Evolutionary conservation across 805 yeast species (phyloP).

Genomic region (Ogataea pini): DNA sequence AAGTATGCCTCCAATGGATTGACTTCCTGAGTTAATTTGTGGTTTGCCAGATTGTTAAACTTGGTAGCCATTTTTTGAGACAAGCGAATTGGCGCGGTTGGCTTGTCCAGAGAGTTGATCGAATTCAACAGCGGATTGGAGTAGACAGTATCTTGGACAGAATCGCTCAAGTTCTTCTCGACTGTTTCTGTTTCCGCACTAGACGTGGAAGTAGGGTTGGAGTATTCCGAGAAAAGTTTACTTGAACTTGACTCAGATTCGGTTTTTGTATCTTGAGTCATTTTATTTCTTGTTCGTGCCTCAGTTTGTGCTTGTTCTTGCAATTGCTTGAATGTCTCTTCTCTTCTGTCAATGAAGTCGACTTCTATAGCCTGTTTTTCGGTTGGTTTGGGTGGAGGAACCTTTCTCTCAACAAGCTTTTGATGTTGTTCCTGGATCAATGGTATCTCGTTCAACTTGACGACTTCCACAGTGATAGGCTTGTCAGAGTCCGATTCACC

Average conservation of each 20-base stretch:
- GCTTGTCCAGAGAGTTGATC: constrained; percentile 16
- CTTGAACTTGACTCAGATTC: constrained; percentile 30
- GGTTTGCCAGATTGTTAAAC: constrained; percentile 11
- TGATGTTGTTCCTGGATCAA: constrained; percentile 17
- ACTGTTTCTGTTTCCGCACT: constrained; percentile 17
- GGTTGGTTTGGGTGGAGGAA: constrained; percentile 33
- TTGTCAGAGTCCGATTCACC: constrained; percentile 20
- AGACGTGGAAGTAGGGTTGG: constrained; percentile 34
- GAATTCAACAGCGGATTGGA: constrained; percentile 28
- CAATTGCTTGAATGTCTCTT: constrained; percentile 33
- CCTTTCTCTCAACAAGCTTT: constrained; percentile 18
- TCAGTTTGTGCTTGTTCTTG: constrained; percentile 31
- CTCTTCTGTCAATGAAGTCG: constrained; percentile 30
- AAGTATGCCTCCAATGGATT: constrained; percentile 60
- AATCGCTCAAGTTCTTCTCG: constrained; percentile 12
- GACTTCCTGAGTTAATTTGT: constrained; percentile 18
- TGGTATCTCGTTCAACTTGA: constrained; percentile 23
- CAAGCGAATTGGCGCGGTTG: constrained; percentile 20
- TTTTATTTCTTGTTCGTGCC: constrained; percentile 14
- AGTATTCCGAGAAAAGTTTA: constrained; percentile 33
- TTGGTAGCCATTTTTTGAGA: constrained; percentile 15
- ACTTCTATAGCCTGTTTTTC: constrained; percentile 29
- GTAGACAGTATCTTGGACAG: constrained; percentile 18
- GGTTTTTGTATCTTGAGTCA: constrained; percentile 15
- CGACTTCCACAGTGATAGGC: constrained; percentile 6